phyloP scores from a whole-genome alignment of 1,284 basidiomycete species.

The Pseudozyma sp. region DNA sequence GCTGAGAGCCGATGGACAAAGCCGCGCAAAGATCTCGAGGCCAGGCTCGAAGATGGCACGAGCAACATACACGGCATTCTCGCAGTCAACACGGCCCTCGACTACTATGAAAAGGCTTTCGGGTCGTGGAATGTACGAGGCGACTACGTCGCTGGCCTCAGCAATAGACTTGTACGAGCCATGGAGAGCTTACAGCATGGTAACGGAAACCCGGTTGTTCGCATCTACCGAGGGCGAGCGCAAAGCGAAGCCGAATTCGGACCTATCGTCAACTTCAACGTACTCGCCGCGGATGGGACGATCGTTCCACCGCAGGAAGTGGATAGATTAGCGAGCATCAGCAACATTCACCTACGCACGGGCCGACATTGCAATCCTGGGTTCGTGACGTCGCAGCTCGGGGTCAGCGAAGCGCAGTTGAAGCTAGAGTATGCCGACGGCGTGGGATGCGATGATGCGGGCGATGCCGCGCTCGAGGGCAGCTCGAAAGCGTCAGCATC shows the following conservation, averaged over 20 bases:
- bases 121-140: constrained; percentile 26
- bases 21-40: constrained; percentile 34
- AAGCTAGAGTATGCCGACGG: constrained; percentile 50
- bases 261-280: constrained; percentile 52
- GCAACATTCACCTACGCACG: constrained; percentile 56
- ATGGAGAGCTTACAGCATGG: constrained; percentile 34
- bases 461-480: constrained; percentile 8
- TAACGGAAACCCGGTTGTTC: constrained; percentile 31
- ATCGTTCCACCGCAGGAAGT: constrained; percentile 52
- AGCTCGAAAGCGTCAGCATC: constrained; percentile 20
- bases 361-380: constrained; percentile 60
- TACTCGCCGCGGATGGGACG: constrained; percentile 19
- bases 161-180: constrained; percentile 14
- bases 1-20: constrained; percentile 37
- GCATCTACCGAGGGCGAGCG: constrained; percentile 13
- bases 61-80: constrained; percentile 55
- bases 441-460: constrained; percentile 50
- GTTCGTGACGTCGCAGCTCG: constrained; percentile 47
- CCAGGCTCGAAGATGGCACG: constrained; percentile 55
- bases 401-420: constrained; percentile 24
- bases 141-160: constrained; percentile 25
- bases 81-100: constrained; percentile 38
- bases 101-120: constrained; percentile 28
- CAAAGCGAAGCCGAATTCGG: constrained; percentile 26
- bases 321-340: constrained; percentile 50